These are phyloP conservation scores for Centaurea solstitialis DNA, from an alignment of 129 eudicot species.

Conservation along the genomic window DNA sequence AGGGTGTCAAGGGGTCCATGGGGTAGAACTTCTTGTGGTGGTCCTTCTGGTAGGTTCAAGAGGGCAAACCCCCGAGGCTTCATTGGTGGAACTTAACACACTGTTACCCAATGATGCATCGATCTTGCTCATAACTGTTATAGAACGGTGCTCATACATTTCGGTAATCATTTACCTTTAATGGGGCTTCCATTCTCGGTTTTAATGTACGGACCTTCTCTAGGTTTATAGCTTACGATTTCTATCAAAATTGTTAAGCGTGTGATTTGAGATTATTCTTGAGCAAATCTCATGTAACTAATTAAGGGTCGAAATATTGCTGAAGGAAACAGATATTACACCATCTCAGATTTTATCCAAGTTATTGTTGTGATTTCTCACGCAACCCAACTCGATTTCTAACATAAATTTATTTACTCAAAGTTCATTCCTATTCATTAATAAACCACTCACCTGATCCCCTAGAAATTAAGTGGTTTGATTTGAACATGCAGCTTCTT, in stretches of 20 bases:
- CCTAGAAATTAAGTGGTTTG: not conserved
- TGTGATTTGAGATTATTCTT: not conserved
- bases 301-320: not conserved
- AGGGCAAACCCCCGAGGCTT: not conserved
- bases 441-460: not conserved
- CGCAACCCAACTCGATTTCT: not conserved
- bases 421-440: not conserved
- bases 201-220: not conserved
- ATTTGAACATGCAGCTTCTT: not conserved
- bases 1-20: not conserved
- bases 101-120: not conserved
- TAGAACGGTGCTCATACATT: not conserved
- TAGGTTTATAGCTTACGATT: not conserved
- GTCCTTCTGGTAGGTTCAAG: not conserved
- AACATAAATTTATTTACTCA: no score
- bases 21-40: no score
- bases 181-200: not conserved
- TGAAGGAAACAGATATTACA: not conserved
- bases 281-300: not conserved
- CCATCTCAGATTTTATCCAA: not conserved
- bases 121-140: not conserved
- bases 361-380: not conserved
- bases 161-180: not conserved
- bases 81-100: not conserved
- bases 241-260: not conserved